Evolutionary conservation across 345 rosid genomes (phyloP), one percentile per base, ranked within the genome.

Genomic region (Draba incana): DNA sequence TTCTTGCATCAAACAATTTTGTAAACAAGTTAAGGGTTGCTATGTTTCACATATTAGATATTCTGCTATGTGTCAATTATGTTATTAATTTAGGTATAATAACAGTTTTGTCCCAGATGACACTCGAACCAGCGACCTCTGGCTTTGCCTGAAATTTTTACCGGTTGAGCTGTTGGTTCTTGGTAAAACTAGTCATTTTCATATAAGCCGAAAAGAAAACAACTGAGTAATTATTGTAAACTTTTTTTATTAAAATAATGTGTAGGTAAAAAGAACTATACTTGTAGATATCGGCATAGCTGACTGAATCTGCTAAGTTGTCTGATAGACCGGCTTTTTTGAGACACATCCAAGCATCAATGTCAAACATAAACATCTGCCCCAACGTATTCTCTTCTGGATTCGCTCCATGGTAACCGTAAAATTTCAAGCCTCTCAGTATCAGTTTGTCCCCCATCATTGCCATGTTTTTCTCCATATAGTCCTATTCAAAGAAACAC

Each of bases 311-410:
- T 0, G 75, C 69, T 33, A 92, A 62, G 66, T 6, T 14, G 33
- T 86, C 98, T 2, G 93, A 84, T 53, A 48, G 57, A 33, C 97
- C 98, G 2, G 98, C 93, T 4, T 48, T 31, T 35, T 74, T 77
- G 49, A 90, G 90, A 86, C 82, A 87, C 84, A 88, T 82, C 92
- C 86, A 92, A 8, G 92, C 97, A 78, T 92, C 98, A 9, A 88
- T 80, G 75, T 92, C 97, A 5, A 92, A 57, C 81, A 88, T n/a
- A 75, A 92, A 93, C 82, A 88, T 88, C 81, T 88, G 98, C 5
- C 97, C 98, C 4, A 90, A 74, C 5, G 53, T 78, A 77, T 70
- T 80, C 70, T 88, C 97, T 81, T 88, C 97, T 5, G 79, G 64
- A 64, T 85, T 83, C 42, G 80, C 98, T 41, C 96, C 96, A 63